Evolutionary conservation across 208 protist species (phyloP), one percentile per base, ranked within the genome.

Genomic region (Leishmania aethiopica): DNA sequence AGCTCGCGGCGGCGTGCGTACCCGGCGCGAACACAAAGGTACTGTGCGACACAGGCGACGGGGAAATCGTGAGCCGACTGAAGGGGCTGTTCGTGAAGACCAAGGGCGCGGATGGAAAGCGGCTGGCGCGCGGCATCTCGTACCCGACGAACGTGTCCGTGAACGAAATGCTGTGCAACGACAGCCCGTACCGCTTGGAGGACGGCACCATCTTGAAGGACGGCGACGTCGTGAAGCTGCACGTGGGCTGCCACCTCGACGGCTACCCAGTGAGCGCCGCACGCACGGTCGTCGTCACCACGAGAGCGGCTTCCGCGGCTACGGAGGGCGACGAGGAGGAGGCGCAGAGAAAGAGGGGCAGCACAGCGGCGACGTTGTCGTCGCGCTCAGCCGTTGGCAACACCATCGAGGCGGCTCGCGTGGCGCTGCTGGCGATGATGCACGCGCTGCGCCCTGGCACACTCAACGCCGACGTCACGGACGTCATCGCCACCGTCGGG

Each of bases 61-160:
- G 59, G 69, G 89, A 94, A 74, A 53, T 95, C 42, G 57, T 82
- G 53, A 75, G 55, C 40, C 86, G 90, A 7, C 85, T 95, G 32
- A 86, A 90, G 45, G 78, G 40, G 2, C 82, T 96, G 79, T 97
- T 96, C 75, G 83, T 83, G 37, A 96, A 96, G 86, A 88, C 86
- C 15, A 93, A 95, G 82, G 88, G 91, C 72, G 87, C 84, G 40
- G 85, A 94, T 49, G 89, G 90, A 37, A 90, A 88, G 53, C 86
- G 85, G 47, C 84, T 96, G 55, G 51, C 84, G 49, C 97, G 97
- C 57, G 99, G 99, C 67, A 85, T 99, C 45, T 94, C 97, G 49
- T 99, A 99, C 91, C 99, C 99, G 75, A 99, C 99, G 7, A 99
- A 98, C 88, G 81, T 99, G 66, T 99, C 98, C 37, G 92, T 99